These are phyloP conservation scores for Pichia terricola DNA, from an alignment of 1,139 yeast genomes.

Conservation along the genomic window DNA sequence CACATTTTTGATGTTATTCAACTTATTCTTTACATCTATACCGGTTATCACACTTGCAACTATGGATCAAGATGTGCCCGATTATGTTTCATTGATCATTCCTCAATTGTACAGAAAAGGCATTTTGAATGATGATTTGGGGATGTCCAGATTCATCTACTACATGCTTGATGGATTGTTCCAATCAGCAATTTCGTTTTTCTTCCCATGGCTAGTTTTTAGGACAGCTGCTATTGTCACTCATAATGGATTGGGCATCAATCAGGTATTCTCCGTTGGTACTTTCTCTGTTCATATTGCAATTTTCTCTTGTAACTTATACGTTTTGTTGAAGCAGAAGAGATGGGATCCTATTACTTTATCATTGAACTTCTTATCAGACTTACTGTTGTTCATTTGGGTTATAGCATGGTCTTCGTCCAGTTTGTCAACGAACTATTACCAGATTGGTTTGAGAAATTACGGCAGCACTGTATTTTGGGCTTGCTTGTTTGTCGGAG, in stretches of 20 bases:
- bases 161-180: slow-evolving; percentile 54
- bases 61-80: slow-evolving; percentile 54
- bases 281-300: slow-evolving; percentile 38
- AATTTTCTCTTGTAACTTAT: slow-evolving; percentile 44
- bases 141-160: slow-evolving; percentile 36
- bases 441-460: slow-evolving; percentile 44
- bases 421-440: slow-evolving; percentile 34
- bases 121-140: slow-evolving; percentile 36
- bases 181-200: slow-evolving; percentile 48
- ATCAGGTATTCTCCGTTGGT: slow-evolving; percentile 53
- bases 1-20: slow-evolving; percentile 55
- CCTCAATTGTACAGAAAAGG: slow-evolving; percentile 54
- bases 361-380: slow-evolving; percentile 39
- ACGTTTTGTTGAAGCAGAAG: slow-evolving; percentile 44
- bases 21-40: slow-evolving; percentile 55
- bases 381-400: slow-evolving; percentile 50
- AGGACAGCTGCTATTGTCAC: slow-evolving; percentile 34
- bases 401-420: slow-evolving; percentile 51
- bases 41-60: slow-evolving; percentile 53
- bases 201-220: slow-evolving; percentile 45
- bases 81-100: slow-evolving; percentile 43
- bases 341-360: slow-evolving; percentile 56
- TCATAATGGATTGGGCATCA: slow-evolving; percentile 41
- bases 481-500: slow-evolving; percentile 40
- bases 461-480: slow-evolving; percentile 46